phyloP scores from a whole-genome alignment of 2,329 filamentous ascomycete genomes.

The Phialophora macrospora region DNA sequence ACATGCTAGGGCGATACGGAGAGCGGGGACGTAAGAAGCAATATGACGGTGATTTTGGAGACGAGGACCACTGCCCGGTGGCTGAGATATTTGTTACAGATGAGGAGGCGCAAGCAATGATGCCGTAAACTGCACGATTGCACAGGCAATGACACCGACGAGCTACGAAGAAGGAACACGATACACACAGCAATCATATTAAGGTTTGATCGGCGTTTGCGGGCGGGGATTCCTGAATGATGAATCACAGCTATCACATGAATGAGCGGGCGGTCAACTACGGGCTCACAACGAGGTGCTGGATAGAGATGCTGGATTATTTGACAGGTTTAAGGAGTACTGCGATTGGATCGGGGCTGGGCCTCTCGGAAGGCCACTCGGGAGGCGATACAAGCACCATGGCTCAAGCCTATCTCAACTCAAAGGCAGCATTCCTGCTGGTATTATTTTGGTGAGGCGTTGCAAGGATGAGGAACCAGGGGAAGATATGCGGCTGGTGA shows the following conservation, averaged over 20 bases:
- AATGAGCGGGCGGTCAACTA: neutral
- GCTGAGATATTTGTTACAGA: conserved; percentile 41
- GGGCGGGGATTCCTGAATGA: neutral
- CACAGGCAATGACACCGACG: neutral
- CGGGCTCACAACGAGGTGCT: neutral
- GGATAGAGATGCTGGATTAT: neutral
- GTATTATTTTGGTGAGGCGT: neutral
- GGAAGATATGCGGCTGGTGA: neutral
- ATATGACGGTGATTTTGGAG: conserved; percentile 39
- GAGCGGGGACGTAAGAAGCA: conserved; percentile 36
- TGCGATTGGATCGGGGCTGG: neutral
- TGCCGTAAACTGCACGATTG: conserved; percentile 20
- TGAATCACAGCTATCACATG: neutral
- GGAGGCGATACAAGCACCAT: neutral
- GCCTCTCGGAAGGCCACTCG: neutral
- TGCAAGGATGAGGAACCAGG: neutral
- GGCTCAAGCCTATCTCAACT: conserved; percentile 8
- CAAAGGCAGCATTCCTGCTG: neutral
- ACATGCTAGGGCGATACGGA: conserved; percentile 39
- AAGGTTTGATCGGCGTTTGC: neutral
- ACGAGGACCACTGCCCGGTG: conserved; percentile 39
- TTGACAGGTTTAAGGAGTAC: neutral
- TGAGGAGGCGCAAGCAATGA: conserved; percentile 39
- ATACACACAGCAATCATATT: conserved; percentile 10
- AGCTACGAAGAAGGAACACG: conserved; percentile 3